Evolutionary conservation across 768 basidiomycete species (phyloP).

Genomic region (Leucocoprinus sp.): DNA sequence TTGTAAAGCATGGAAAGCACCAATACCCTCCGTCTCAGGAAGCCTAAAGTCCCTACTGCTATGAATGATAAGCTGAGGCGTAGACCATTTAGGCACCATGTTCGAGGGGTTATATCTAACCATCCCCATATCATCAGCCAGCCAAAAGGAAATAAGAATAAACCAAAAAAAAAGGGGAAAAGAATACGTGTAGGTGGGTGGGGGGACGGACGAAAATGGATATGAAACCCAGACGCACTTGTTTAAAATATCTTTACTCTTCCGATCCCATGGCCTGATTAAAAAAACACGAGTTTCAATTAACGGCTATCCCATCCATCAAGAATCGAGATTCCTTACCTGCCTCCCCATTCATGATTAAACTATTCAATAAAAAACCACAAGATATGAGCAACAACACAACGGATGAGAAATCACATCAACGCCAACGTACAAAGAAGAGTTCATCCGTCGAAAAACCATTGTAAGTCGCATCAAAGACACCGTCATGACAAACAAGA

Average conservation of each 20-base stretch:
- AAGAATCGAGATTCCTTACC: conserved; percentile 16
- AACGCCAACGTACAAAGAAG: conserved; percentile 59
- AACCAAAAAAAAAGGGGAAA: neutral
- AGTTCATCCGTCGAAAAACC: conserved; percentile 90
- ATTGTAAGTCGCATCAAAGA: conserved; percentile 73
- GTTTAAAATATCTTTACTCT: conserved; percentile 42
- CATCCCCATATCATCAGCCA: neutral
- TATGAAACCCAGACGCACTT: conserved; percentile 35
- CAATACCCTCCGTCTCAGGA: conserved; percentile 78
- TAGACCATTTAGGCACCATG: conserved; percentile 78
- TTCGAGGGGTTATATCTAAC: conserved; percentile 70
- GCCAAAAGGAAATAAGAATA: no score
- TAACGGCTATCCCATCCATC: neutral
- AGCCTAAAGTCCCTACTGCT: conserved; percentile 85
- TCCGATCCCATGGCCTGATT: conserved; percentile 57
- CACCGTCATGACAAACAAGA: conserved; percentile 87
- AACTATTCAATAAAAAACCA: conserved; percentile 35
- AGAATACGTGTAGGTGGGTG: neutral
- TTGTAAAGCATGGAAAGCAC: conserved; percentile 78
- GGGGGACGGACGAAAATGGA: no score
- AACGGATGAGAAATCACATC: neutral
- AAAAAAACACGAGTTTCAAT: neutral
- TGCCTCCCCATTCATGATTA: conserved; percentile 82
- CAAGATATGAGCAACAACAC: neutral
- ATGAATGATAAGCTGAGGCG: conserved; percentile 79